A percentile compares a stretch with the other conserved stretches of the same genome.
Evolutionary conservation across 805 yeast species (phyloP).

Genomic region (Wickerhamiella parazyma): DNA sequence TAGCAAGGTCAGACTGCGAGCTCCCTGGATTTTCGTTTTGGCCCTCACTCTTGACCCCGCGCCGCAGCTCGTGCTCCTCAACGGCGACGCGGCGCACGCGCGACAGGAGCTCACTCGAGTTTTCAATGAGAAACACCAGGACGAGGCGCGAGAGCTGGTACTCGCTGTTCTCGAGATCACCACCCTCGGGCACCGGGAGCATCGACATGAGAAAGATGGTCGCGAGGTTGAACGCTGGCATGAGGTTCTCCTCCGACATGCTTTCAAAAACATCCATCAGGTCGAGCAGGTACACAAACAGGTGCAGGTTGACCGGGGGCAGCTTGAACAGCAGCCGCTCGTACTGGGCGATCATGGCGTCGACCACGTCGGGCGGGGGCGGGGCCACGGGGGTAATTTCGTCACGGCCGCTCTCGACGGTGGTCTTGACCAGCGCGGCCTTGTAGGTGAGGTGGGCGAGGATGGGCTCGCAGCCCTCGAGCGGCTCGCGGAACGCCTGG

Average conservation of each 20-base stretch:
- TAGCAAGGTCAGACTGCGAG: not conserved
- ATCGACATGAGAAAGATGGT: conserved; percentile 97
- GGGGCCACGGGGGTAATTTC: conserved; percentile 4
- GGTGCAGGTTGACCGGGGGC: conserved; percentile 67
- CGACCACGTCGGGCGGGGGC: conserved; percentile 4
- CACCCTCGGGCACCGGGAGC: conserved; percentile 82
- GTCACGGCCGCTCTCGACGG: conserved; percentile 3
- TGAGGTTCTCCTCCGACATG: conserved; percentile 61
- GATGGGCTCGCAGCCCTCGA: conserved; percentile 46
- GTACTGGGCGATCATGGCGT: conserved; percentile 52
- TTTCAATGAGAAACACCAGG: conserved; percentile 77
- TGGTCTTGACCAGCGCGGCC: conserved; percentile 20
- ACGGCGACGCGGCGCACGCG: conserved; percentile 25
- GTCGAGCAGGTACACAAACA: conserved; percentile 76
- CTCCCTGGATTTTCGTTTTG: not conserved
- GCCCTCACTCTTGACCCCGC: not conserved
- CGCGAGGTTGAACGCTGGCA: conserved; percentile 88
- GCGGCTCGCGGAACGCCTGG: conserved; percentile 65
- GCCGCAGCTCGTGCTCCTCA: conserved; percentile 21
- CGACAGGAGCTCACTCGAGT: conserved; percentile 66
- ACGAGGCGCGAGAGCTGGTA: conserved; percentile 77
- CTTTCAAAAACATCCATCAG: conserved; percentile 72
- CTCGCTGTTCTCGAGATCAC: conserved; percentile 85
- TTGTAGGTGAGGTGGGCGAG: conserved; percentile 51
- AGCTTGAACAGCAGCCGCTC: conserved; percentile 52